Conservation (phyloP, 2,329 filamentous ascomycete species). For the Arthrinium puccinioides region DNA sequence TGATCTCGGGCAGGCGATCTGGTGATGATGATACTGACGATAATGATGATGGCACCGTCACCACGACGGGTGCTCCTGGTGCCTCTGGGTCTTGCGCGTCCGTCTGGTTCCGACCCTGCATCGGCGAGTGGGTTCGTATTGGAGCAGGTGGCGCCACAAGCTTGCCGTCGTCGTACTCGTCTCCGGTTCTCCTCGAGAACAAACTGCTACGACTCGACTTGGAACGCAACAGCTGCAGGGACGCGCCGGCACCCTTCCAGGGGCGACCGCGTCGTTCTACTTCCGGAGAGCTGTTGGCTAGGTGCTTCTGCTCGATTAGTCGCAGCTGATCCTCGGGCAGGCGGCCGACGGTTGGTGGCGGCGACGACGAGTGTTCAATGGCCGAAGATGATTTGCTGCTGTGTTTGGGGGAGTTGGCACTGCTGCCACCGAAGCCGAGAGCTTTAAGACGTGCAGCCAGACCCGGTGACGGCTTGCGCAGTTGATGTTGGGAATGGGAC, state of each 20-base stretch:
- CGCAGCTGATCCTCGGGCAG: conserved; percentile 64
- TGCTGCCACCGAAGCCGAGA: conserved; percentile 45
- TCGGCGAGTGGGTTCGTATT: too few species aligned
- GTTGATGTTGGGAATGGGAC: conserved; percentile 21
- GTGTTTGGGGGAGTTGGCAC: too few species aligned
- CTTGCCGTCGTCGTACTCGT: conserved; percentile 12
- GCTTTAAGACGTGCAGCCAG: conserved; percentile 59
- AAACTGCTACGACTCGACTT: conserved; percentile 21
- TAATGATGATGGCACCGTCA: conserved; percentile 20
- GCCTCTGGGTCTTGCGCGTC: conserved; percentile 16
- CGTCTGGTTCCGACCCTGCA: background rate
- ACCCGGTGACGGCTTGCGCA: conserved; percentile 56
- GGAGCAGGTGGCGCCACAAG: too few species aligned
- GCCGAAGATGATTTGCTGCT: too few species aligned
- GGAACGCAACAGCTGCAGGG: conserved; percentile 29
- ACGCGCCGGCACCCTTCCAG: conserved; percentile 61
- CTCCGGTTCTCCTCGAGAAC: conserved; percentile 13
- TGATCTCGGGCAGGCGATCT: conserved; percentile 46
- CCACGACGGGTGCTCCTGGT: conserved; percentile 15
- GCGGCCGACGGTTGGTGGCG: conserved; percentile 46
- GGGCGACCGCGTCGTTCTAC: conserved; percentile 62
- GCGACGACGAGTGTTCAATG: conserved; percentile 29
- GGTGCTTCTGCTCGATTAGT: conserved; percentile 61
- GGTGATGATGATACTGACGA: too few species aligned
- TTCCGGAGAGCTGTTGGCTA: conserved; percentile 41